Percentiles rank a stretch among this genome's conserved stretches.
Conservation (phyloP, 768 basidiomycete genomes). For the Kwoniella bestiolae region DNA sequence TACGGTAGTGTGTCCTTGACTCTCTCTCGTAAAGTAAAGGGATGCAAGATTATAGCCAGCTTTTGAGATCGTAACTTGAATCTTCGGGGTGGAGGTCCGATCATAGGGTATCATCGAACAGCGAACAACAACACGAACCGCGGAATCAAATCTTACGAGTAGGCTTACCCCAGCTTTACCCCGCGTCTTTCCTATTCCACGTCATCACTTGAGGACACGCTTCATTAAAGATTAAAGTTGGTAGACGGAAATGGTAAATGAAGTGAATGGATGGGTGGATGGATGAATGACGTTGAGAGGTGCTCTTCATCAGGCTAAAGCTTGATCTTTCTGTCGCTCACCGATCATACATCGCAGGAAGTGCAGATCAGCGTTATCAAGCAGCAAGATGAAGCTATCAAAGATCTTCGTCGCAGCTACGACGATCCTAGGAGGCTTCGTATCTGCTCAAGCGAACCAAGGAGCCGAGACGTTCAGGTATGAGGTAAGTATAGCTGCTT, state of each 20-base stretch:
- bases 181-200: not conserved
- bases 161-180: not conserved
- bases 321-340: too few species aligned
- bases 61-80: not conserved
- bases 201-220: constrained; percentile 14
- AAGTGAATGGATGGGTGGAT: not conserved
- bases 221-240: too few species aligned
- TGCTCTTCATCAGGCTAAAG: too few species aligned
- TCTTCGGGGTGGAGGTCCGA: constrained; percentile 4
- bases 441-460: constrained; percentile 15
- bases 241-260: not conserved
- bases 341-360: too few species aligned
- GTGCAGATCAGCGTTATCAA: not conserved
- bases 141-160: constrained; percentile 1
- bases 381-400: not conserved
- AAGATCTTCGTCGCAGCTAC: constrained; percentile 1
- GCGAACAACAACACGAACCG: too few species aligned
- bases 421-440: not conserved
- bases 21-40: not conserved
- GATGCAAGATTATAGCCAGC: not conserved
- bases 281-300: not conserved
- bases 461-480: constrained; percentile 41
- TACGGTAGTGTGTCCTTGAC: constrained; percentile 2
- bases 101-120: too few species aligned
- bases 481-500: constrained; percentile 31